A percentile compares a stretch with the other conserved stretches of the same genome.
Evolutionary conservation across 257 asterid species (phyloP).

Genomic region (Rubia yunnanensis): DNA sequence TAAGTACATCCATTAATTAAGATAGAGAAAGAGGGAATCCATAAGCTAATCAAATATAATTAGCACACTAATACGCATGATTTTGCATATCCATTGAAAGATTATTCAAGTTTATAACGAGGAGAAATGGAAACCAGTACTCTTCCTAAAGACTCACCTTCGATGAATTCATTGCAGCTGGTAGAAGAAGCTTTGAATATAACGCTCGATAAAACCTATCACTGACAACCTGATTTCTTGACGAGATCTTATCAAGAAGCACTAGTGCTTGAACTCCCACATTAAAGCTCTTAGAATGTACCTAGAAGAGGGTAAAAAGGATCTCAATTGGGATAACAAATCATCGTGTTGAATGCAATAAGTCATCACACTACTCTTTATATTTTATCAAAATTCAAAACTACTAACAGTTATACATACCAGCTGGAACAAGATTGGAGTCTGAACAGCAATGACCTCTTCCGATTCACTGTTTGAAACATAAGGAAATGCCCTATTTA

Average conservation of each 20-base stretch:
- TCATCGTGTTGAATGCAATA: neutral
- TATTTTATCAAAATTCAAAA: neutral
- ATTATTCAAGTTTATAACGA: neutral
- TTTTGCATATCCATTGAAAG: neutral
- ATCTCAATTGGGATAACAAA: neutral
- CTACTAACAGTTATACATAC: conserved; percentile 25
- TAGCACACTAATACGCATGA: neutral
- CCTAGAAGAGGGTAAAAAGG: conserved; percentile 38
- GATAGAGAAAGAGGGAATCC: neutral
- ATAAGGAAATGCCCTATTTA: conserved; percentile 90
- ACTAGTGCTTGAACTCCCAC: conserved; percentile 95
- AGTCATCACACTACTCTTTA: neutral
- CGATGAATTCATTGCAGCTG: conserved; percentile 95
- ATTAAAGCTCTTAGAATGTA: conserved; percentile 88
- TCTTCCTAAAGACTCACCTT: conserved; percentile 34
- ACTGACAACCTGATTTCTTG: conserved; percentile 82
- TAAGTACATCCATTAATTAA: neutral
- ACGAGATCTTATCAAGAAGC: conserved; percentile 93
- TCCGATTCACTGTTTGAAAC: conserved; percentile 80
- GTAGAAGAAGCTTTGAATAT: conserved; percentile 83
- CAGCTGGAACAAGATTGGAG: conserved; percentile 86
- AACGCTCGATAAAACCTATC: conserved; percentile 96
- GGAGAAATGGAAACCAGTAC: neutral
- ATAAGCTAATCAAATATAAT: neutral
- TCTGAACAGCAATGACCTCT: conserved; percentile 72